Evolutionary conservation across 306 rosid genomes (phyloP).

Genomic region (Carpinus viminea): DNA sequence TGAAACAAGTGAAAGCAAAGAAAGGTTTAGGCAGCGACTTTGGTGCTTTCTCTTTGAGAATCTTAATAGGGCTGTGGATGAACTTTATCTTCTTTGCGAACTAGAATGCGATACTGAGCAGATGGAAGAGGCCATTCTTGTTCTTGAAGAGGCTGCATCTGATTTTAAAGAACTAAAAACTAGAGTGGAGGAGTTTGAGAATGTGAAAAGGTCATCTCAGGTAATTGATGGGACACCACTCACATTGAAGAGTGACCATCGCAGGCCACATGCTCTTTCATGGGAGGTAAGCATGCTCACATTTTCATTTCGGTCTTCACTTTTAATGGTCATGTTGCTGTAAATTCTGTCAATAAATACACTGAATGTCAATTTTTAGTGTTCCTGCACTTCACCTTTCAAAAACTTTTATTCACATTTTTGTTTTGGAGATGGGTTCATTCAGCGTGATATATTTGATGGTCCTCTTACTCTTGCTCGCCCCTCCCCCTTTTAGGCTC

Average conservation of each 20-base stretch:
- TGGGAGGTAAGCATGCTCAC: constrained; percentile 81
- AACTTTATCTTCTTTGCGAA: constrained; percentile 97
- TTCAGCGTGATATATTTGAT: not conserved
- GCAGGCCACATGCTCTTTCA: constrained; percentile 98
- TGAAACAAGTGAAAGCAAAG: constrained; percentile 83
- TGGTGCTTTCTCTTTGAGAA: constrained; percentile 99
- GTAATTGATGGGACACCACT: constrained; percentile 64
- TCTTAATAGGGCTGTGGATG: constrained; percentile 98
- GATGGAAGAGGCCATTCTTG: constrained; percentile 98
- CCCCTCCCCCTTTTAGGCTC: not conserved
- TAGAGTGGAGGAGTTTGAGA: constrained; percentile 94
- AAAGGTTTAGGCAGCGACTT: constrained; percentile 94
- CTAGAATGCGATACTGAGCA: constrained; percentile 93
- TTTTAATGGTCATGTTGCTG: constrained; percentile 24
- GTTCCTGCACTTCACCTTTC: not conserved
- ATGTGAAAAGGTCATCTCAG: constrained; percentile 77
- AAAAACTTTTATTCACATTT: too few relatives aligned
- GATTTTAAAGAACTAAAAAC: constrained; percentile 82
- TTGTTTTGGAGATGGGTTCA: not conserved
- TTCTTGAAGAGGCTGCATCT: constrained; percentile 94
- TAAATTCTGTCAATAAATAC: not conserved
- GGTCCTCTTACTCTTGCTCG: not conserved
- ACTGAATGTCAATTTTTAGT: not conserved
- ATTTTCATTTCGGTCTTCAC: constrained; percentile 14
- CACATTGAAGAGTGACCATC: constrained; percentile 86